A percentile compares a stretch with the other conserved stretches of the same genome.
phyloP scores from a whole-genome alignment of 2,329 filamentous ascomycete genomes.

The Onygenales sp. region DNA sequence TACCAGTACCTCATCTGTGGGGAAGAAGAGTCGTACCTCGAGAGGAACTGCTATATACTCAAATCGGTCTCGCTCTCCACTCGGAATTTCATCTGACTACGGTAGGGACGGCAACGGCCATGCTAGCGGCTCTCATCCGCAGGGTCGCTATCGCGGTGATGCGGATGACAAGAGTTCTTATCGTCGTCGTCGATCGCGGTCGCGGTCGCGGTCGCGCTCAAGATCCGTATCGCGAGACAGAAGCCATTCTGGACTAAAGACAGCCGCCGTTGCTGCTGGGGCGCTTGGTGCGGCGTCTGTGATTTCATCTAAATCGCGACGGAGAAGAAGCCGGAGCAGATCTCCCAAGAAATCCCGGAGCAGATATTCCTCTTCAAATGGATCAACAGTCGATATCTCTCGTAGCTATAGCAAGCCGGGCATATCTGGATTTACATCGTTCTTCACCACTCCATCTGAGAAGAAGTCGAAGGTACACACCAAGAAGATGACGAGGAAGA shows the following conservation, averaged over 20 bases:
- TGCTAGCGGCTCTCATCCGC: conserved; percentile 1
- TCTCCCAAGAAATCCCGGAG: conserved; percentile 23
- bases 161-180: background rate
- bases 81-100: conserved; percentile 13
- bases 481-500: conserved; percentile 35
- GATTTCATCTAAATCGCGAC: conserved; percentile 17
- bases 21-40: conserved; percentile 35
- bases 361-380: conserved; percentile 41
- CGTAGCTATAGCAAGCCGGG: conserved; percentile 40
- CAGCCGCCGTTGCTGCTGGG: conserved; percentile 31
- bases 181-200: conserved; percentile 25
- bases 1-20: conserved; percentile 19
- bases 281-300: conserved; percentile 22
- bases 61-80: conserved; percentile 20
- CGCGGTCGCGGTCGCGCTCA: conserved; percentile 23
- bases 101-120: background rate
- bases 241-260: conserved; percentile 2
- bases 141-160: background rate
- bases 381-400: conserved; percentile 59
- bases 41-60: conserved; percentile 28
- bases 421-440: conserved; percentile 49
- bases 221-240: conserved; percentile 12
- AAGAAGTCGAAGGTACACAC: conserved; percentile 28
- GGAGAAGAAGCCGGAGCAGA: conserved; percentile 21
- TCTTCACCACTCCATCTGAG: conserved; percentile 55